Evolutionary conservation across 139 green algal genomes (phyloP).

Genomic region (Choricystis sp.): DNA sequence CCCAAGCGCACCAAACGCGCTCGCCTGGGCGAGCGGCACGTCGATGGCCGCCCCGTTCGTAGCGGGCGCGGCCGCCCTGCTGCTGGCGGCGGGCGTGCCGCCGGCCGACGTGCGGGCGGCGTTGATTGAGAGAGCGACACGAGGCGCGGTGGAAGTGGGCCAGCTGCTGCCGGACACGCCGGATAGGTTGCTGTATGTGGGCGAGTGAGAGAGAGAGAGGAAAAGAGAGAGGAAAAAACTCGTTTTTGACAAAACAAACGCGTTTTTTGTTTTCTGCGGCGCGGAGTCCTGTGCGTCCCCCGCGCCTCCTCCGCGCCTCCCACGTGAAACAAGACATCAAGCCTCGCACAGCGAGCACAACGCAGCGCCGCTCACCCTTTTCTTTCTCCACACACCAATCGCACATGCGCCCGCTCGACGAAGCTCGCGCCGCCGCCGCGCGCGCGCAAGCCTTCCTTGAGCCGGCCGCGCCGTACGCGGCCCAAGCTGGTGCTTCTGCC

Average conservation of each 20-base stretch:
- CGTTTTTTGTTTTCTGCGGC: no score
- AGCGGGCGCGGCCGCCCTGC: conserved; percentile 29
- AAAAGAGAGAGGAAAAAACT: background rate
- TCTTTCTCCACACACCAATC: no score
- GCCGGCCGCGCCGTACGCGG: conserved; percentile 13
- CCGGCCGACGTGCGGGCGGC: background rate
- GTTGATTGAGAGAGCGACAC: background rate
- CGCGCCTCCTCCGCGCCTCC: no score
- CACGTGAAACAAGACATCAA: no score
- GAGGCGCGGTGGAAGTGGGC: background rate
- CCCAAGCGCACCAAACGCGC: no score
- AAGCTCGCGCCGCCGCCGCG: no score
- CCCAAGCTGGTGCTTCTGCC: conserved; percentile 12
- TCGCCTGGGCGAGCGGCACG: conserved; percentile 14
- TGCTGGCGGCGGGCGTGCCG: conserved; percentile 3
- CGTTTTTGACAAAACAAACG: no score
- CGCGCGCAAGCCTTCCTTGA: background rate
- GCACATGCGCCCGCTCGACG: no score
- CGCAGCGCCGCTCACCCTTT: no score
- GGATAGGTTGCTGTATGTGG: background rate
- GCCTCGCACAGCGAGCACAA: no score
- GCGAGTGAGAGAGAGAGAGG: background rate
- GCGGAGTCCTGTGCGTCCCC: no score
- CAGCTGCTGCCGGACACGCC: background rate
- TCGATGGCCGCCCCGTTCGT: conserved; percentile 31